phyloP scores from a whole-genome alignment of 2,329 filamentous ascomycete genomes.

The Aspergillus sp. region DNA sequence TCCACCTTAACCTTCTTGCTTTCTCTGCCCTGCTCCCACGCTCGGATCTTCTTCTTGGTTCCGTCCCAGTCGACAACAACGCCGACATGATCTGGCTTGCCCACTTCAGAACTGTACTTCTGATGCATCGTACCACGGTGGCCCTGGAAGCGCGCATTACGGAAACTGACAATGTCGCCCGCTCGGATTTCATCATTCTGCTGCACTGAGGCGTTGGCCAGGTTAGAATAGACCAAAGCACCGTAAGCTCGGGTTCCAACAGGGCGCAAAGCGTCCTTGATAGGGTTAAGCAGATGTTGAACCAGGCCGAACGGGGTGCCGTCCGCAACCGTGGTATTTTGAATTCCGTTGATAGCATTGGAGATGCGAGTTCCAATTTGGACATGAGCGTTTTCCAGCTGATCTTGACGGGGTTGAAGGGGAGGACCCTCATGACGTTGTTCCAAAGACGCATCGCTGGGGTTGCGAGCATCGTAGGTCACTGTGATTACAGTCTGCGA shows the following conservation, averaged over 20 bases:
- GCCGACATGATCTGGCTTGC: constrained; percentile 83
- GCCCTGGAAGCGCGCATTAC: constrained; percentile 91
- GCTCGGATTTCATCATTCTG: constrained; percentile 90
- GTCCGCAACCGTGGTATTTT: constrained; percentile 79
- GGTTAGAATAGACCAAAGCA: constrained; percentile 88
- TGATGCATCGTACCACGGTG: constrained; percentile 94
- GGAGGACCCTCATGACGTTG: constrained; percentile 87
- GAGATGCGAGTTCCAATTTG: constrained; percentile 77
- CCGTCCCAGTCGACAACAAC: constrained; percentile 97
- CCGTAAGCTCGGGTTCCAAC: constrained; percentile 89
- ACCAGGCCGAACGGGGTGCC: constrained; percentile 77
- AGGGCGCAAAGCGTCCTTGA: constrained; percentile 72
- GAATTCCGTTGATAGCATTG: constrained; percentile 67
- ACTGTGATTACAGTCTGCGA: constrained; percentile 88
- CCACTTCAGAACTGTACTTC: constrained; percentile 87
- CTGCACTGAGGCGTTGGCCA: constrained; percentile 88
- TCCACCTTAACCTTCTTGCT: constrained; percentile 91
- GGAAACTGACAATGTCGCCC: constrained; percentile 88
- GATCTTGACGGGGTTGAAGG: constrained; percentile 79
- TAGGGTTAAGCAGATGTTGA: constrained; percentile 72
- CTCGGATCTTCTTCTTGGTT: constrained; percentile 94
- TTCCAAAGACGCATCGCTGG: constrained; percentile 70
- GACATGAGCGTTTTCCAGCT: constrained; percentile 83
- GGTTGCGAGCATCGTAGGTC: constrained; percentile 73
- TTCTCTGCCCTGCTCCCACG: constrained; percentile 93